Conservation (phyloP, 2,329 filamentous ascomycete species). For the Aureobasidium lini region DNA sequence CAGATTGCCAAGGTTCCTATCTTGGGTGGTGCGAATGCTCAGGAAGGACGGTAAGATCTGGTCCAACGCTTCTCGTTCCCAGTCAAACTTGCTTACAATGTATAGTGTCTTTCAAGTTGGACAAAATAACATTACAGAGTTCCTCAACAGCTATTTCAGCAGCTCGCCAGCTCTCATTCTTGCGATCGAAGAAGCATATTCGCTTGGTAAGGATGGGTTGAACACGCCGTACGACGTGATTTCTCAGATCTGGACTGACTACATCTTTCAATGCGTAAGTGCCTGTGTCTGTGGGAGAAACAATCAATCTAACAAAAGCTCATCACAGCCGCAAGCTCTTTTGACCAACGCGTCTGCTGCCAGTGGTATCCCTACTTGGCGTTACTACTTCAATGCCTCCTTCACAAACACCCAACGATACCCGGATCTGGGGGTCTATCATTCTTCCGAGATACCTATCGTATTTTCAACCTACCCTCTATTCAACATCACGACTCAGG, state of each 20-base stretch:
- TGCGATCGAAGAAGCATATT: conserved; percentile 24
- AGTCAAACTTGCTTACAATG: background rate
- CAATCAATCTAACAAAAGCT: background rate
- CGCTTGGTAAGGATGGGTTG: conserved; percentile 19
- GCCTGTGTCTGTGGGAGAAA: background rate
- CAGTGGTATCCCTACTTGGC: conserved; percentile 28
- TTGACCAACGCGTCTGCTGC: conserved; percentile 25
- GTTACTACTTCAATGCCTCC: conserved; percentile 32
- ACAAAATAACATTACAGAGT: conserved; percentile 21
- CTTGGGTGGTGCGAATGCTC: conserved; percentile 27
- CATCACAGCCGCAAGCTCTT: conserved; percentile 16
- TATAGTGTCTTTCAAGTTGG: conserved; percentile 25
- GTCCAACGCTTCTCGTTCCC: background rate
- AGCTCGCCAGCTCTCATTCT: conserved; percentile 19
- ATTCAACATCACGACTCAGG: conserved; percentile 23
- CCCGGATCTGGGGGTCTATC: conserved; percentile 26
- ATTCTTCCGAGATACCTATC: conserved; percentile 29
- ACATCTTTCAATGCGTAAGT: conserved; percentile 24
- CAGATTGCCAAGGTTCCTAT: conserved; percentile 29
- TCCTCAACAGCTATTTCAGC: conserved; percentile 17
- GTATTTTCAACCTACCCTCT: conserved; percentile 30
- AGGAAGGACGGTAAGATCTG: conserved; percentile 26
- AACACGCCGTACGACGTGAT: conserved; percentile 22
- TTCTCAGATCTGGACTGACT: conserved; percentile 24
- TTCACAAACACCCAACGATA: conserved; percentile 28